These are phyloP conservation scores for Phytophthora aleatoria DNA, from an alignment of 352 stramenopile genomes.

Conservation along the genomic window DNA sequence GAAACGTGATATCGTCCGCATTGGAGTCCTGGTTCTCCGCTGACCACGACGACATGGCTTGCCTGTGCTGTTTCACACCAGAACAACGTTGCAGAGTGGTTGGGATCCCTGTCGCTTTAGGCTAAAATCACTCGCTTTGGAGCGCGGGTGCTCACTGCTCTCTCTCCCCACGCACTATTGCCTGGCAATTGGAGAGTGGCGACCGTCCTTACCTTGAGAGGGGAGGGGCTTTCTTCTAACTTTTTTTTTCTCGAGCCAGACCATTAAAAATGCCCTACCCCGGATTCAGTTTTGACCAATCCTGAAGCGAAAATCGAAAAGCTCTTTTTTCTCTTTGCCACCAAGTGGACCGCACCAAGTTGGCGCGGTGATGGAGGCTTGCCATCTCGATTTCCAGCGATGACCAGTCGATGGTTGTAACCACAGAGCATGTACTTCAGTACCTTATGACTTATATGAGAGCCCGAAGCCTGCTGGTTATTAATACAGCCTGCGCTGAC, in stretches of 20 bases:
- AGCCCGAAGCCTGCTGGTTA: no score
- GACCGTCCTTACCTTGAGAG: background rate
- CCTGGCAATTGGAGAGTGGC: constrained; percentile 18
- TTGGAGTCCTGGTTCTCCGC: constrained; percentile 19
- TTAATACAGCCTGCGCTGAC: background rate
- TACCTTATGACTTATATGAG: no score
- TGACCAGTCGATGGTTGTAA: background rate
- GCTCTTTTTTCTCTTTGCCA: no score
- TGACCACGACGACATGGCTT: constrained; percentile 36
- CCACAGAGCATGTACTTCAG: no score
- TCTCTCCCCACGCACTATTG: constrained; percentile 8
- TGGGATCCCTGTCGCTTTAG: constrained; percentile 1
- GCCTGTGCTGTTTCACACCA: background rate
- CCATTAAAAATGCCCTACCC: constrained; percentile 4
- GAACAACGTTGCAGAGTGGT: constrained; percentile 3
- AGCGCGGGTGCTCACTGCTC: background rate
- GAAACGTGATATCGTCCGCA: constrained; percentile 35
- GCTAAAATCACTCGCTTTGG: background rate
- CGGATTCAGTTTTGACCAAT: constrained; percentile 16
- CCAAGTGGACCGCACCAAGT: background rate
- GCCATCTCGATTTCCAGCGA: background rate
- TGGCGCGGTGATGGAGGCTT: no score
- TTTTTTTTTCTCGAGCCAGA: constrained; percentile 22
- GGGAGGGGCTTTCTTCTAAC: background rate
- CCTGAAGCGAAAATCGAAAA: background rate